Evolutionary conservation across 805 yeast species (phyloP).

Genomic region (Myxozyma mucilagina): DNA sequence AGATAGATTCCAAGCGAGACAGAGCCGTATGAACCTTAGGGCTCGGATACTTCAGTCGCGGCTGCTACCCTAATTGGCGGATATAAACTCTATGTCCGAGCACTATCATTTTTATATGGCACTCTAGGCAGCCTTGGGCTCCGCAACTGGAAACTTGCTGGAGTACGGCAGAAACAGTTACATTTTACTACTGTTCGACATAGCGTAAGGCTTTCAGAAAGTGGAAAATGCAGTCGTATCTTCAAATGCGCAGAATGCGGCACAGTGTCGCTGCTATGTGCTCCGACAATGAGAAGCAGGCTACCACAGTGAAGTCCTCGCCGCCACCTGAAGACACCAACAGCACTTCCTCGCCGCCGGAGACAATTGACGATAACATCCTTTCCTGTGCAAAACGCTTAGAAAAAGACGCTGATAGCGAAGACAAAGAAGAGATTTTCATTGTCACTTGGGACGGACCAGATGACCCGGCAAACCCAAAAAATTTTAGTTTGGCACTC

Average conservation of each 20-base stretch:
- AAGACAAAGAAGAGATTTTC: conserved; percentile 3
- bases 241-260: neutral
- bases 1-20: no score
- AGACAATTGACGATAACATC: neutral
- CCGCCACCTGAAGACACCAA: neutral
- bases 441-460: conserved; percentile 28
- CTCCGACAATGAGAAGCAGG: conserved; percentile 2
- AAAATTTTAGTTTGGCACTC: conserved; percentile 10
- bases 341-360: neutral
- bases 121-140: no score
- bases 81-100: no score
- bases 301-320: neutral
- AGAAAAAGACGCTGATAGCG: neutral
- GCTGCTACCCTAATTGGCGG: no score
- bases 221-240: conserved; percentile 5
- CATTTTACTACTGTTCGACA: no score
- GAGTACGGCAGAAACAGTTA: no score
- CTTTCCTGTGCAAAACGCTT: neutral
- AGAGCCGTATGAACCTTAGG: no score
- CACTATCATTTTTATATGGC: no score
- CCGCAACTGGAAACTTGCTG: no score
- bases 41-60: no score
- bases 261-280: neutral
- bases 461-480: conserved; percentile 26
- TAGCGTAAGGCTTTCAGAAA: neutral